Base-by-base conservation (phyloP, 2,329 filamentous ascomycete species). In the Leptographium galeiforme region DNA sequence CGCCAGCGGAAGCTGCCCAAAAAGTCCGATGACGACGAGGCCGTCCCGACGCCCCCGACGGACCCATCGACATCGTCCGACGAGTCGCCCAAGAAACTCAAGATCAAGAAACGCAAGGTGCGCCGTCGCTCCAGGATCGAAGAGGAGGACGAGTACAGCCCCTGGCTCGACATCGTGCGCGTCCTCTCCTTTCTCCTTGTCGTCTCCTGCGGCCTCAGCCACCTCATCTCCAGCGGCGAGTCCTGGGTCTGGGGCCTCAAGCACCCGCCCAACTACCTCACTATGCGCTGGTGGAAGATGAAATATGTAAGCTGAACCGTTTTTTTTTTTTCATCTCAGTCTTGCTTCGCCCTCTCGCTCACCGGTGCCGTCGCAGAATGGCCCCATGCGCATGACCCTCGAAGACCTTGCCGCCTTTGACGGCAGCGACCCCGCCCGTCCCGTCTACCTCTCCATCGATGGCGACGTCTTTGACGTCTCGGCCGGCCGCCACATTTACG, bases 361-460 rank as follows among this genome's bases (percentile, higher is more conserved):
- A 6, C 8, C 7, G 43, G 65, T 25, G 25, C 5, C 25, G 25
- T 25, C 25, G 25, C 67, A 58, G 53, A 59, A 81, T 76, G 64
- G 67, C 2, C 86, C 88, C 14, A 57, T 87, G 50, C 72, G 77
- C 64, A 76, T 97, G 41, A 95, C 89, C 1, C 84, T 86, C 54
- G 72, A 75, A 19, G 76, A 96, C 66, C 82, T 98, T 49, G 67
- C 77, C 47, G 66, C 72, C 50, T 94, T 86, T 75, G 84, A 95
- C 70, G 94, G 93, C 70, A 77, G 72, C 55, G 82, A 95, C 68
- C 72, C 82, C 11, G 67, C 70, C 8, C 81, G 85, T 56, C 93
- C 93, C 8, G 81, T 97, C 66, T 95, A 95, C 72, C 78, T 98
- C 53, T 89, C 89, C 57, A 82, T 98, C 63, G 91, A 93, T 72